These are phyloP conservation scores for Hemisphaericaspora lyxosophila DNA, from an alignment of 1,139 yeast genomes.

Conservation along the genomic window DNA sequence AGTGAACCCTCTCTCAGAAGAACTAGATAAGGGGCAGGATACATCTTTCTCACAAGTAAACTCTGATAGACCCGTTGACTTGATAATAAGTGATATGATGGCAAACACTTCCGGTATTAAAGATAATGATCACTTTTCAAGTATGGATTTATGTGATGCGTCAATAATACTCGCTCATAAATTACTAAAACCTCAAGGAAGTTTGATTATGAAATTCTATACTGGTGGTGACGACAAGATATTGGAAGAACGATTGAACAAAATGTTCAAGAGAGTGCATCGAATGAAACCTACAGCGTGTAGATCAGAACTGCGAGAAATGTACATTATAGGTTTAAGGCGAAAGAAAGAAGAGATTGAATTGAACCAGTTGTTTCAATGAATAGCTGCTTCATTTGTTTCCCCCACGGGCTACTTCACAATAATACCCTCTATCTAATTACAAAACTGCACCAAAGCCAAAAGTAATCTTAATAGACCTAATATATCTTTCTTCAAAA, in stretches of 20 bases:
- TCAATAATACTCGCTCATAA: conserved; percentile 31
- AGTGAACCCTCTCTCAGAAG: background rate
- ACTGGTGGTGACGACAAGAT: conserved; percentile 39
- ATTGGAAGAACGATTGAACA: conserved; percentile 26
- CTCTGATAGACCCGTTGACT: conserved; percentile 22
- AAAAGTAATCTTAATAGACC: conserved; percentile 84
- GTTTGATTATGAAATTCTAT: conserved; percentile 42
- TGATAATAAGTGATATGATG: conserved; percentile 51
- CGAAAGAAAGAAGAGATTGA: conserved; percentile 7
- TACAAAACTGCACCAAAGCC: conserved; percentile 87
- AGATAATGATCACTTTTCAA: conserved; percentile 44
- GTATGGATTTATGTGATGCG: conserved; percentile 47
- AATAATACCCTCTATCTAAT: conserved; percentile 2
- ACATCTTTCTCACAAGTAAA: too few relatives aligned
- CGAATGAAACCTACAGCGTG: conserved; percentile 40
- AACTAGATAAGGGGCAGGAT: too few relatives aligned
- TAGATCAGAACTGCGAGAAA: conserved; percentile 40
- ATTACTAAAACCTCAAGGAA: conserved; percentile 34
- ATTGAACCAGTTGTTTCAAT: conserved; percentile 3
- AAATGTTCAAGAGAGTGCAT: conserved; percentile 33
- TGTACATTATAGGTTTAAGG: conserved; percentile 34
- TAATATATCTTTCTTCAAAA: conserved; percentile 85
- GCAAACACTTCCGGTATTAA: conserved; percentile 46
- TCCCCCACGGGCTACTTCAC: background rate
- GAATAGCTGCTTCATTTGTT: background rate